These are phyloP conservation scores for Claviceps sp. DNA, from an alignment of 2,329 filamentous ascomycete species.

Conservation along the genomic window DNA sequence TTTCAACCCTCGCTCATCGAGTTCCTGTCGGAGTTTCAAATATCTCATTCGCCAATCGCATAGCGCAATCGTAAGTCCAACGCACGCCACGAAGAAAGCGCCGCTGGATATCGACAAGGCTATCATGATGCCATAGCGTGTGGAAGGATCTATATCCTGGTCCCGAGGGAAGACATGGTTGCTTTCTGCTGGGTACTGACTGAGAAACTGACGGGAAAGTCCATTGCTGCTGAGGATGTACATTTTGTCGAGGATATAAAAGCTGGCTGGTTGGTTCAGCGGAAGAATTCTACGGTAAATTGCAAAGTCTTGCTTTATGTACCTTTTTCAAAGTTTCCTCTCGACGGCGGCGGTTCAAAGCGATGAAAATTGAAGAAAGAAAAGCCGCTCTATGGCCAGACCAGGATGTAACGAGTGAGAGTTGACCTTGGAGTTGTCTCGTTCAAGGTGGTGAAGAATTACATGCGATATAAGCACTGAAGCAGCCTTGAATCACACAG, in stretches of 20 bases:
- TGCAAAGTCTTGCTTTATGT: neutral
- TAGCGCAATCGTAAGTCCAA: constrained; percentile 5
- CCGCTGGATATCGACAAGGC: constrained; percentile 6
- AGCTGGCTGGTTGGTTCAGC: neutral
- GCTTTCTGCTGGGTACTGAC: neutral
- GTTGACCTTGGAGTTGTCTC: neutral
- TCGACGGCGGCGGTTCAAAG: neutral
- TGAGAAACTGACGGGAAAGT: neutral
- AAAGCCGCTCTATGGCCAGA: neutral
- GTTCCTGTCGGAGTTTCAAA: constrained; percentile 3
- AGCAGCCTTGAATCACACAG: neutral
- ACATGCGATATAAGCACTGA: neutral
- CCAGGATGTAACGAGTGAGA: neutral
- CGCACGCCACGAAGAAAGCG: constrained; percentile 6
- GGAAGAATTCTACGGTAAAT: neutral
- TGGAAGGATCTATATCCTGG: constrained; percentile 2
- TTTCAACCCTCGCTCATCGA: constrained; percentile 4
- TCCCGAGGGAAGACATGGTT: constrained; percentile 3
- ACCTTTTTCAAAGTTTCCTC: neutral
- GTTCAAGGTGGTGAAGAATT: neutral
- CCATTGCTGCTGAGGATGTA: neutral
- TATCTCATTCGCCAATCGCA: constrained; percentile 8
- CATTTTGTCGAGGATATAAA: neutral
- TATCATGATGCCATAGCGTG: constrained; percentile 7
- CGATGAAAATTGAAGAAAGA: neutral